Conservation (phyloP, 495 filamentous ascomycete genomes). For the Pyrenula aspistea region DNA sequence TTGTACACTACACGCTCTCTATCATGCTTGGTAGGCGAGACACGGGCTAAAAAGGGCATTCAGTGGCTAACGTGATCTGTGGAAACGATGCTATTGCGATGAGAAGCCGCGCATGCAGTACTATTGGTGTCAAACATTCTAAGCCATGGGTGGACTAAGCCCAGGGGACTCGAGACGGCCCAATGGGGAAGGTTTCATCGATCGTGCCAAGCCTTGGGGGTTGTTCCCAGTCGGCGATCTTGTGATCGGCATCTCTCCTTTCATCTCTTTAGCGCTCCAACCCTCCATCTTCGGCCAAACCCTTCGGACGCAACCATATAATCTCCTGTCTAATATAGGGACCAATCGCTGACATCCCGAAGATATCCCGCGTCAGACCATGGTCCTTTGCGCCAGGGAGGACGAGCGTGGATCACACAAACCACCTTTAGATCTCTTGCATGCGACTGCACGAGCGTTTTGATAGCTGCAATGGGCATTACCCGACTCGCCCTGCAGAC, state of each 20-base stretch:
- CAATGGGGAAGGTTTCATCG: background rate
- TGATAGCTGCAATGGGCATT: background rate
- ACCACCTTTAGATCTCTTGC: too few species aligned
- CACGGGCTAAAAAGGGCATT: too few species aligned
- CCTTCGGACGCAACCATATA: background rate
- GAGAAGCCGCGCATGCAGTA: too few species aligned
- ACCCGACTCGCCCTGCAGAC: background rate
- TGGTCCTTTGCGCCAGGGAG: background rate
- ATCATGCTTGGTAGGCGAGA: too few species aligned
- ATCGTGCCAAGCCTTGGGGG: background rate
- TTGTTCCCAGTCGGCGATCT: background rate
- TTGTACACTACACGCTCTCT: too few species aligned
- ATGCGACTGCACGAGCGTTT: too few species aligned
- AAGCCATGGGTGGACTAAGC: too few species aligned
- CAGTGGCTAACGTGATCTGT: too few species aligned
- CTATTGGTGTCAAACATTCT: too few species aligned
- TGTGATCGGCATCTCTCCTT: background rate
- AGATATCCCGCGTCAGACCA: background rate
- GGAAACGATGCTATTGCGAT: too few species aligned
- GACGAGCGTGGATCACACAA: too few species aligned
- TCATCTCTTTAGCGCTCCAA: background rate
- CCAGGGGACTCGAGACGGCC: too few species aligned
- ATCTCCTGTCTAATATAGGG: background rate
- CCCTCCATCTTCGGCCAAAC: background rate
- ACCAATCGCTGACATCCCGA: background rate